A percentile compares a stretch with the other conserved stretches of the same genome.
These are phyloP conservation scores for Corymbia maculata DNA, from an alignment of 345 rosid species.

Conservation along the genomic window DNA sequence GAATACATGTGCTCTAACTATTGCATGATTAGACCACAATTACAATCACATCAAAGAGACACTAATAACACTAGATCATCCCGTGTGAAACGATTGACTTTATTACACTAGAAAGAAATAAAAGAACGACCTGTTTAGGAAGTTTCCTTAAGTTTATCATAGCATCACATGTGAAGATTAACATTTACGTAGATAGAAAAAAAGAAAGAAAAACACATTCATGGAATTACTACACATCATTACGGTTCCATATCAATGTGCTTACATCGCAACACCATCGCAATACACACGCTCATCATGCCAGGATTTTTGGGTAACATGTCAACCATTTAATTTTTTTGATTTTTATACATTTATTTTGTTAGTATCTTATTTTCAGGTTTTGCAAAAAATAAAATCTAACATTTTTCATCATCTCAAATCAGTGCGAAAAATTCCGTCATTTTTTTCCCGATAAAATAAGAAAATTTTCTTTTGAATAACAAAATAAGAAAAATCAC, in stretches of 20 bases:
- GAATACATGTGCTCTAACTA: background rate
- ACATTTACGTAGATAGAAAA: background rate
- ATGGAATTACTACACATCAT: background rate
- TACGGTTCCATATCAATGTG: accelerated
- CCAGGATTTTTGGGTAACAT: background rate
- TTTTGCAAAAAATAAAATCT: too few relatives aligned
- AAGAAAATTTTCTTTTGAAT: background rate
- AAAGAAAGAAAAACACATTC: background rate
- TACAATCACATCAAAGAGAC: background rate
- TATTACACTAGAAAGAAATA: accelerated
- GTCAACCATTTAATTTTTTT: background rate
- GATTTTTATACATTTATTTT: background rate
- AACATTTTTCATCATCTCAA: background rate
- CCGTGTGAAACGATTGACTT: background rate
- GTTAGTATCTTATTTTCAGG: background rate
- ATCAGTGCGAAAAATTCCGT: background rate
- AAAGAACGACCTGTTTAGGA: background rate
- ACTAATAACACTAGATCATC: background rate
- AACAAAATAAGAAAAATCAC: too few relatives aligned
- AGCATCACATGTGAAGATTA: background rate
- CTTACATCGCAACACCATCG: accelerated
- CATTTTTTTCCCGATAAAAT: background rate
- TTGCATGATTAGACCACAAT: background rate
- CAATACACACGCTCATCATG: accelerated
- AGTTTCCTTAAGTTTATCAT: background rate